These are phyloP conservation scores for Schizophyllum amplum DNA, from an alignment of 1,284 basidiomycete species.

Conservation along the genomic window DNA sequence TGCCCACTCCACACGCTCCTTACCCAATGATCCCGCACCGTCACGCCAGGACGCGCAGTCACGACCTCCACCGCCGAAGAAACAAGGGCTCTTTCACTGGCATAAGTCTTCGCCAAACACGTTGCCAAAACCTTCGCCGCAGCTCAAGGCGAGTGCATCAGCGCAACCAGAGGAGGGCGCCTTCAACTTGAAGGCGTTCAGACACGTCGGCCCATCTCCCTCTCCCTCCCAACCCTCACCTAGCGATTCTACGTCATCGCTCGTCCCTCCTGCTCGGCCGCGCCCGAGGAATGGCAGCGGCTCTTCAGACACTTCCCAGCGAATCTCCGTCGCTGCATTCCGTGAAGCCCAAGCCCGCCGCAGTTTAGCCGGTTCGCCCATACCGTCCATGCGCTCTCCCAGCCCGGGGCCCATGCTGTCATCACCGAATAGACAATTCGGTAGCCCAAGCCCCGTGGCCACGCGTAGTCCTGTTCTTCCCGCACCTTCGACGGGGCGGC, in stretches of 20 bases:
- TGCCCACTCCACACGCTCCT: constrained; percentile 50
- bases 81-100: neutral
- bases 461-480: neutral
- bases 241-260: constrained; percentile 3
- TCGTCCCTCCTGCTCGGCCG: constrained; percentile 30
- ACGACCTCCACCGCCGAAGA: neutral
- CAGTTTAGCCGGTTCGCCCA: constrained; percentile 53
- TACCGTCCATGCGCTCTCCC: constrained; percentile 39
- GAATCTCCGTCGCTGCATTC: constrained; percentile 72
- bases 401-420: constrained; percentile 23
- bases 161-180: neutral
- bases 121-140: neutral
- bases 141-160: neutral
- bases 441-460: neutral
- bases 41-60: neutral
- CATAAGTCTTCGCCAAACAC: neutral
- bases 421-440: neutral
- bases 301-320: constrained; percentile 57
- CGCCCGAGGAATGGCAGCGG: constrained; percentile 39
- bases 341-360: constrained; percentile 65
- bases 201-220: constrained; percentile 13
- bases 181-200: constrained; percentile 10
- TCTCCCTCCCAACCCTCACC: constrained; percentile 24
- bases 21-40: constrained; percentile 33
- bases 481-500: too few relatives aligned